Evolutionary conservation across 2,329 filamentous ascomycete genomes (phyloP).

Genomic region (Aureobasidium zeae): DNA sequence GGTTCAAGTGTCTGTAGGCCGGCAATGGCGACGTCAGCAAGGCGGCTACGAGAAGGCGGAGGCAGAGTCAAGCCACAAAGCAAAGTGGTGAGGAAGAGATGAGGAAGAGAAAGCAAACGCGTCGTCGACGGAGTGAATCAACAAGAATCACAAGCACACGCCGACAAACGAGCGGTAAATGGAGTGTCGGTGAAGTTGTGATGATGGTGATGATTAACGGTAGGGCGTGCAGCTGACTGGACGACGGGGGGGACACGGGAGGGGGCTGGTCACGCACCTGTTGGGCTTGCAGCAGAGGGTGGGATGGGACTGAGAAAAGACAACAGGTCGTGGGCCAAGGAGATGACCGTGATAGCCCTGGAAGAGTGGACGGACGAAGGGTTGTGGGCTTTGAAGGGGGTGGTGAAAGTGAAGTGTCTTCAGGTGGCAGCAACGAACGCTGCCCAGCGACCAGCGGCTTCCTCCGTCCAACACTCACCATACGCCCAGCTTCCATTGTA

Average conservation of each 20-base stretch:
- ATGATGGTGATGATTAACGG: too few relatives aligned
- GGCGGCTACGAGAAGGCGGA: conserved; percentile 8
- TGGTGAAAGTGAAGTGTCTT: conserved; percentile 8
- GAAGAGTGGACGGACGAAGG: background rate
- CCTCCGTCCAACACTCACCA: too few relatives aligned
- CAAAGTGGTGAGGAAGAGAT: background rate
- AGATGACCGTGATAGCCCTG: conserved; percentile 9
- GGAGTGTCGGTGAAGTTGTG: conserved; percentile 1
- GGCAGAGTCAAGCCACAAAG: conserved; percentile 4
- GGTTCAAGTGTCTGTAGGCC: conserved; percentile 11
- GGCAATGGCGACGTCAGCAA: conserved; percentile 16
- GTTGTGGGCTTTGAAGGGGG: background rate
- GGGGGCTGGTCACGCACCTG: conserved; percentile 12
- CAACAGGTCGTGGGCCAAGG: conserved; percentile 6
- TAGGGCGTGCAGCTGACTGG: conserved; percentile 12
- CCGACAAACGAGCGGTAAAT: conserved; percentile 1
- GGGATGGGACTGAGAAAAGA: conserved; percentile 1
- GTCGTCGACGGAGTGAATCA: background rate
- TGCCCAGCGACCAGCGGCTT: too few relatives aligned
- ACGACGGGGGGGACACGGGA: too few relatives aligned
- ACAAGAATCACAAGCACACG: conserved; percentile 4
- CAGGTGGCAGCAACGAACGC: background rate
- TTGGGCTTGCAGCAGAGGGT: background rate
- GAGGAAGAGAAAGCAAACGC: background rate
- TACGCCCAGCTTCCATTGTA: background rate